phyloP scores from a whole-genome alignment of 1,139 yeast genomes.

The Hemisphaericaspora xylanilytica region DNA sequence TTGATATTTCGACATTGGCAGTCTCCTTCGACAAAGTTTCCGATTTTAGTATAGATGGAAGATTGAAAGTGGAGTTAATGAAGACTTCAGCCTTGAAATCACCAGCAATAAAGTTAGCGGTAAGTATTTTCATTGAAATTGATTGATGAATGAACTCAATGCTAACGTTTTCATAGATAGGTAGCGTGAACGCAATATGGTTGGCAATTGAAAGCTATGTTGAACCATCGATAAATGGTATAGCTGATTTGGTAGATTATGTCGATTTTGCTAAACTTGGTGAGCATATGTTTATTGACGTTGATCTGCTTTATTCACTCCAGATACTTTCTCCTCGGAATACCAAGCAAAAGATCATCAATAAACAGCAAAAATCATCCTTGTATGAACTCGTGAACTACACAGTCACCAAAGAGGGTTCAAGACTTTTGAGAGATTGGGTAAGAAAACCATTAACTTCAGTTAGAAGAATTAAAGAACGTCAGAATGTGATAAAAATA shows the following conservation, averaged over 20 bases:
- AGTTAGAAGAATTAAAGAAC: conserved; percentile 18
- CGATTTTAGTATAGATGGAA: not conserved
- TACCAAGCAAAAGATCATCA: conserved; percentile 3
- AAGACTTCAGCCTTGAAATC: conserved; percentile 7
- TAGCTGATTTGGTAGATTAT: conserved; percentile 6
- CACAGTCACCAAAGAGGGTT: conserved; percentile 28
- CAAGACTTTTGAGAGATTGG: conserved; percentile 28
- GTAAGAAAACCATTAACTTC: conserved; percentile 31
- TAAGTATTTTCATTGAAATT: not conserved
- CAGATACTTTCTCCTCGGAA: conserved; percentile 21
- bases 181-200: conserved; percentile 12
- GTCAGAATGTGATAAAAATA: conserved; percentile 26
- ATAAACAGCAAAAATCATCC: conserved; percentile 15
- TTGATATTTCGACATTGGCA: conserved; percentile 5
- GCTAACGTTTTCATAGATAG: conserved; percentile 6
- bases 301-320: conserved; percentile 31
- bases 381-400: conserved; percentile 22
- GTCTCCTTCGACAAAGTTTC: conserved; percentile 6
- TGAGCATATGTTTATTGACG: conserved; percentile 29
- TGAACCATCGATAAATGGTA: conserved; percentile 1
- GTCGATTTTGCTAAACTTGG: conserved; percentile 9
- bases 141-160: not conserved
- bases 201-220: conserved; percentile 8
- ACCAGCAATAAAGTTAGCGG: conserved; percentile 5
- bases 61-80: conserved; percentile 3